Evolutionary conservation across 176 grass and related monocot genomes (phyloP).

Genomic region (Bonia amplexicaulis): DNA sequence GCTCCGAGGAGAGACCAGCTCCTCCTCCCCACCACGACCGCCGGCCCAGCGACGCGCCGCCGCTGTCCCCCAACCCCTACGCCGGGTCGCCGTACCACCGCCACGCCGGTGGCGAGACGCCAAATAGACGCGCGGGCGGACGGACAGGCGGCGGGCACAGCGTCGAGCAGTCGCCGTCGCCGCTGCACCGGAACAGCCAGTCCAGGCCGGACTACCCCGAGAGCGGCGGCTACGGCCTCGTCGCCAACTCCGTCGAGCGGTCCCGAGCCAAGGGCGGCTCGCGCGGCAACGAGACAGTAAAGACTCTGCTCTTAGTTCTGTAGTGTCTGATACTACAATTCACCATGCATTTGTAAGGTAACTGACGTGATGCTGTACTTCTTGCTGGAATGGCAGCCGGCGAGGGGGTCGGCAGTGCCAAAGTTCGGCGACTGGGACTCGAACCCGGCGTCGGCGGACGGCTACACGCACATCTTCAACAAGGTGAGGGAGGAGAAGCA

Average conservation of each 20-base stretch:
- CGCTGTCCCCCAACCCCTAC: constrained; percentile 28
- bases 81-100: constrained; percentile 37
- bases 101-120: background rate
- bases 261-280: constrained; percentile 24
- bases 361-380: background rate
- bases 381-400: constrained; percentile 42
- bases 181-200: constrained; percentile 38
- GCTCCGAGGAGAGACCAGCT: constrained; percentile 17
- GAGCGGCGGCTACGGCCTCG: constrained; percentile 26
- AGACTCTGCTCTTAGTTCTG: background rate
- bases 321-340: background rate
- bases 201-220: constrained; percentile 3
- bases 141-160: constrained; percentile 8
- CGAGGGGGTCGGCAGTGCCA: constrained; percentile 70
- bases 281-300: constrained; percentile 49
- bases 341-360: background rate
- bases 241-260: constrained; percentile 37
- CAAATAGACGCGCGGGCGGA: background rate
- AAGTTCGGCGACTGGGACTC: constrained; percentile 97
- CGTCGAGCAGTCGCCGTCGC: constrained; percentile 34
- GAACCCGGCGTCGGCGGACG: constrained; percentile 84
- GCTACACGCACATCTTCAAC: constrained; percentile 92
- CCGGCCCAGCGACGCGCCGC: constrained; percentile 32
- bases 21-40: constrained; percentile 29
- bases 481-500: constrained; percentile 89